These are phyloP conservation scores for Exophiala sp. DNA, from an alignment of 2,329 filamentous ascomycete species.

Conservation along the genomic window DNA sequence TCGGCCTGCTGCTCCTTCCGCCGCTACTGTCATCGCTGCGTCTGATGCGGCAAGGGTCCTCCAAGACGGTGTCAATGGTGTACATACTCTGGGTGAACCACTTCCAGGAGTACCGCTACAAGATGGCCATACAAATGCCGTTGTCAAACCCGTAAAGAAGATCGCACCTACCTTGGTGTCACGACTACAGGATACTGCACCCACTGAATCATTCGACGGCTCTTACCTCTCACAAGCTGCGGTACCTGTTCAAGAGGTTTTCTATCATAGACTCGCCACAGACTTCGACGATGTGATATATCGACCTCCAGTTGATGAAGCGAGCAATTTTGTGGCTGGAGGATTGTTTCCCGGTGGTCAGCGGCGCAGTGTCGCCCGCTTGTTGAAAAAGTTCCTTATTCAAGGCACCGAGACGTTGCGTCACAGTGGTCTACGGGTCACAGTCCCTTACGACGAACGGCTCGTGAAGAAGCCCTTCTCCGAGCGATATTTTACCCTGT, in stretches of 20 bases:
- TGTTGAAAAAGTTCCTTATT: constrained; percentile 17
- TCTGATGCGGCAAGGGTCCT: neutral
- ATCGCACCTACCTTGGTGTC: constrained; percentile 21
- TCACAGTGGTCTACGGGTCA: constrained; percentile 3
- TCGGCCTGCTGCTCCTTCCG: neutral
- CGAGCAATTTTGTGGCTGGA: constrained; percentile 4
- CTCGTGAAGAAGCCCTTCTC: constrained; percentile 7
- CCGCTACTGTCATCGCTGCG: neutral
- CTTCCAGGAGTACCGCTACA: neutral
- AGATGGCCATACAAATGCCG: neutral
- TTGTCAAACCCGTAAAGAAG: constrained; percentile 14
- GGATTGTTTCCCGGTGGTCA: constrained; percentile 28
- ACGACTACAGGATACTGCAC: constrained; percentile 9
- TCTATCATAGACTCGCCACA: constrained; percentile 37
- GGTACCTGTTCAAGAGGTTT: constrained; percentile 40
- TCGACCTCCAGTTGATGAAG: constrained; percentile 25
- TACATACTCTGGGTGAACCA: neutral
- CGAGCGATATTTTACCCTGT: constrained; percentile 19
- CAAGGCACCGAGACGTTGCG: constrained; percentile 6
- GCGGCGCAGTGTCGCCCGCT: constrained; percentile 12
- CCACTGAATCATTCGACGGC: neutral
- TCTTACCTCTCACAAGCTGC: constrained; percentile 39
- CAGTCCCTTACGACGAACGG: constrained; percentile 14
- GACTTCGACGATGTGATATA: constrained; percentile 31
- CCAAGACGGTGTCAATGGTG: neutral